phyloP scores from a whole-genome alignment of 2,329 filamentous ascomycete genomes.

The Albophoma yamanashiensis region DNA sequence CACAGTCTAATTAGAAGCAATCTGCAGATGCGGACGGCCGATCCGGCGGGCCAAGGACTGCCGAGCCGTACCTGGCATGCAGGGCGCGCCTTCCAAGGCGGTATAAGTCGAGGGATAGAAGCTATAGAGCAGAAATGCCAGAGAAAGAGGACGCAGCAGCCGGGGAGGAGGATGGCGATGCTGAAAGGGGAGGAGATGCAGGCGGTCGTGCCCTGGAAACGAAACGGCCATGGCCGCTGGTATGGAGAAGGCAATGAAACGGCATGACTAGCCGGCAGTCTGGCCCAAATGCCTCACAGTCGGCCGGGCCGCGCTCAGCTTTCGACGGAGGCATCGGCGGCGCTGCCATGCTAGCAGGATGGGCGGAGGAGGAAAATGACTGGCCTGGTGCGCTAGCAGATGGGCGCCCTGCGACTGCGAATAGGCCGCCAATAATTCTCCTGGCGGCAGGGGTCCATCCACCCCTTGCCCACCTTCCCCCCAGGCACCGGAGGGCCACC shows the following conservation, averaged over 20 bases:
- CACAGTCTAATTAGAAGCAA: conserved; percentile 12
- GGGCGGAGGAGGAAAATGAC: neutral
- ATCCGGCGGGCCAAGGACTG: conserved; percentile 7
- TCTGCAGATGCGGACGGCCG: conserved; percentile 11
- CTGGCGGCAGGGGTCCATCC: neutral
- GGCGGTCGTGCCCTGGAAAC: neutral
- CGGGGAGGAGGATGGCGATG: neutral
- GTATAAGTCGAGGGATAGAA: neutral
- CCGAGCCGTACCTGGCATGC: neutral
- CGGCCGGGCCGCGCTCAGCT: neutral
- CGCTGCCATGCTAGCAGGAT: no score
- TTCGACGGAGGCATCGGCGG: neutral
- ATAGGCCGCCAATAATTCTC: neutral
- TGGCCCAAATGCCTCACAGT: neutral
- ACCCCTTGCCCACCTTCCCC: neutral
- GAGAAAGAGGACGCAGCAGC: neutral
- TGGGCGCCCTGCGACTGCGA: neutral
- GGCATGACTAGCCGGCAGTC: neutral
- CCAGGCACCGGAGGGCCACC: neutral
- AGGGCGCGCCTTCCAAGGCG: neutral
- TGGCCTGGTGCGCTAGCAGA: neutral
- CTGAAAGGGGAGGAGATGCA: neutral
- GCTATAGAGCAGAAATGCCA: neutral
- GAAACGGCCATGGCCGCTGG: neutral
- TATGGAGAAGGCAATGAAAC: neutral